Base-by-base conservation (phyloP, 352 stramenopile species). In the Globisporangium okanoganense region DNA sequence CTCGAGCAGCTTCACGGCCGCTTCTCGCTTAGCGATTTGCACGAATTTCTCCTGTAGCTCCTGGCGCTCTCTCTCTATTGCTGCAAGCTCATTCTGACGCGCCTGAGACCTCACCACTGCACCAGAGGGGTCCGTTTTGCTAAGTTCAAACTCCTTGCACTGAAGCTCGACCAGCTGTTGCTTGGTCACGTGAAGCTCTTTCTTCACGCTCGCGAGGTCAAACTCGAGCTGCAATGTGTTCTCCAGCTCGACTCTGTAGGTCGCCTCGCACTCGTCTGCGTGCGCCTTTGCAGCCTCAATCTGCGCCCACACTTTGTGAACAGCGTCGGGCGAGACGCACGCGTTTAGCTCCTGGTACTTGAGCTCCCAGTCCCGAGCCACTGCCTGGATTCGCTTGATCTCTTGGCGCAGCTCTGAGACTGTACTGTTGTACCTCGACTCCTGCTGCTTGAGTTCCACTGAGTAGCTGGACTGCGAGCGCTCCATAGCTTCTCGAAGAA, bases 181-280 rank as follows among this genome's bases (percentile, higher is more conserved):
- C 24, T 54, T 36, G 10, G 43, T 25, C 31, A 41, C 41, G 16
- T 54, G 51, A 20, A 65, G 59, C 44, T 65, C 59, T 20, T 65
- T 65, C 20, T 38, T 35, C 24, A 33, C 41, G 12, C 59, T 65
- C 31, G 59, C 51, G 16, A 65, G 51, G 43, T 65, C 59, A n/a
- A 65, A 65, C 31, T 60, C 59, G 33, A 65, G 59, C 40, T 65
- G 59, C 6, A 60, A 41, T 2, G 53, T 65, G 40, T 59, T 44
- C 50, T 65, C 59, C 10, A 65, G 31, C 43, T 65, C 59, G 22
- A 61, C 43, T 20, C 38, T 24, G 59, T 65, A 65, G 18, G 59
- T 48, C 1, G 22, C 40, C 8, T 65, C 51, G 51, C 20, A 58
- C 22, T 65, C 59, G 0, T 44, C 51, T 0, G 41, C 59, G 13